Percentiles rank a stretch among this genome's conserved stretches.
phyloP scores from a whole-genome alignment of 2,329 filamentous ascomycete genomes.

The Stagonosporopsis cucurbitacearum region DNA sequence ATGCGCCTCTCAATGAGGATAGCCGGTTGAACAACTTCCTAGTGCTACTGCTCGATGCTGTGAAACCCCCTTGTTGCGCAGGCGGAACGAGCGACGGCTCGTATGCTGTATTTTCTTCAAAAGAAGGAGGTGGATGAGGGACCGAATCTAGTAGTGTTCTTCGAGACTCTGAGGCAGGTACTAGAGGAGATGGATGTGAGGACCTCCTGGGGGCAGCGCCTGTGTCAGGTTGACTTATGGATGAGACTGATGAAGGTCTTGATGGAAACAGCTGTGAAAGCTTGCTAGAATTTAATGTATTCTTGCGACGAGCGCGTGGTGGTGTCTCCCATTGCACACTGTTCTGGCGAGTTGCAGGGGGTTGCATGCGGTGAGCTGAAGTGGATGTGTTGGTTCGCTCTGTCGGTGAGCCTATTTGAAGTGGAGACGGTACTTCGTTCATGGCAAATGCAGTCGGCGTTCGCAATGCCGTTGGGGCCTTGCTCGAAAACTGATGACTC shows the following conservation, averaged over 20 bases:
- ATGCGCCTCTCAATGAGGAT: conserved; percentile 33
- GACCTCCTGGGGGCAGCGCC: conserved; percentile 32
- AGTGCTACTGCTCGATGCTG: conserved; percentile 33
- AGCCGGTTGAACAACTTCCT: conserved; percentile 42
- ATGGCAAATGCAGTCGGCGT: conserved; percentile 25
- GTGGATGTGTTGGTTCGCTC: conserved; percentile 34
- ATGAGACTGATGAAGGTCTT: conserved; percentile 36
- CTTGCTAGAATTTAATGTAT: conserved; percentile 42
- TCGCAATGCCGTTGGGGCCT: neutral
- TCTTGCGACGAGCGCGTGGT: conserved; percentile 36
- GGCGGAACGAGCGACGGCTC: conserved; percentile 31
- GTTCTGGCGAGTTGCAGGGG: conserved; percentile 30
- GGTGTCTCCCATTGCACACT: conserved; percentile 23
- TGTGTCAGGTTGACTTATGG: conserved; percentile 28
- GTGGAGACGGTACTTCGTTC: conserved; percentile 39
- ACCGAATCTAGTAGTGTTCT: conserved; percentile 28
- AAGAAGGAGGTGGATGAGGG: conserved; percentile 42
- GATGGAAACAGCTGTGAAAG: conserved; percentile 49
- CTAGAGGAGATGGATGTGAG: conserved; percentile 41
- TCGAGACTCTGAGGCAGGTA: conserved; percentile 38
- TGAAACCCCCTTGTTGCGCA: conserved; percentile 22
- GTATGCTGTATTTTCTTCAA: conserved; percentile 42
- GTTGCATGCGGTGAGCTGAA: conserved; percentile 38
- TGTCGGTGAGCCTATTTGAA: conserved; percentile 40
- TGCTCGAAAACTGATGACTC: neutral